phyloP scores from a whole-genome alignment of 192 early-diverging fungal species.

The Mortierella antarctica region DNA sequence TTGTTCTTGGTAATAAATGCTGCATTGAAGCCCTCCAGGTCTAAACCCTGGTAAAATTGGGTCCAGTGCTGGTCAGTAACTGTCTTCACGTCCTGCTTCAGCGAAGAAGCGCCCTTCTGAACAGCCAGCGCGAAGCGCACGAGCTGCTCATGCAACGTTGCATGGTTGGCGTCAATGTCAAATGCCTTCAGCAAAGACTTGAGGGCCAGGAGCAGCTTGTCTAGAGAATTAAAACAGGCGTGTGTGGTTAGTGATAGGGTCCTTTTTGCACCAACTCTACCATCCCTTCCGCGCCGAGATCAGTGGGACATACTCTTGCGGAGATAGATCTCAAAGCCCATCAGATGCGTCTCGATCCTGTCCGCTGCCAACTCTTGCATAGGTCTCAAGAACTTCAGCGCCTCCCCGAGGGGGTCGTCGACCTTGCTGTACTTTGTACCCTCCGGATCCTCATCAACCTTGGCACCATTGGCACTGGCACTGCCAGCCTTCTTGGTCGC shows the following conservation, averaged over 20 bases:
- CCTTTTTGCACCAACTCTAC: too few species aligned
- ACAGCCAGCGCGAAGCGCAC: constrained; percentile 58
- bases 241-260: too few species aligned
- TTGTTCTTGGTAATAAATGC: constrained; percentile 20
- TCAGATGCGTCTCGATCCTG: constrained; percentile 68
- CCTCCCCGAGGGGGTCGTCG: constrained; percentile 77
- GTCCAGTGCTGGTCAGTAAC: constrained; percentile 45
- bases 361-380: constrained; percentile 69
- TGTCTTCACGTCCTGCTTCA: constrained; percentile 34
- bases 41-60: constrained; percentile 17
- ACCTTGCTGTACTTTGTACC: constrained; percentile 75
- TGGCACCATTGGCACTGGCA: not conserved
- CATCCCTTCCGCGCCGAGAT: too few species aligned
- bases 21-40: constrained; percentile 13
- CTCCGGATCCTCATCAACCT: constrained; percentile 76
- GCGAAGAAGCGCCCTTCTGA: constrained; percentile 20
- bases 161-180: constrained; percentile 56
- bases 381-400: constrained; percentile 80
- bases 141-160: constrained; percentile 57
- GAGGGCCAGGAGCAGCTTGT: constrained; percentile 76
- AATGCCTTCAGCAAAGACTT: constrained; percentile 64
- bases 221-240: constrained; percentile 23
- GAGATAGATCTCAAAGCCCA: constrained; percentile 76
- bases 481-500: constrained; percentile 56
- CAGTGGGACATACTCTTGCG: constrained; percentile 61